Evolutionary conservation across 306 rosid genomes (phyloP).

Genomic region (Quercus ilex): DNA sequence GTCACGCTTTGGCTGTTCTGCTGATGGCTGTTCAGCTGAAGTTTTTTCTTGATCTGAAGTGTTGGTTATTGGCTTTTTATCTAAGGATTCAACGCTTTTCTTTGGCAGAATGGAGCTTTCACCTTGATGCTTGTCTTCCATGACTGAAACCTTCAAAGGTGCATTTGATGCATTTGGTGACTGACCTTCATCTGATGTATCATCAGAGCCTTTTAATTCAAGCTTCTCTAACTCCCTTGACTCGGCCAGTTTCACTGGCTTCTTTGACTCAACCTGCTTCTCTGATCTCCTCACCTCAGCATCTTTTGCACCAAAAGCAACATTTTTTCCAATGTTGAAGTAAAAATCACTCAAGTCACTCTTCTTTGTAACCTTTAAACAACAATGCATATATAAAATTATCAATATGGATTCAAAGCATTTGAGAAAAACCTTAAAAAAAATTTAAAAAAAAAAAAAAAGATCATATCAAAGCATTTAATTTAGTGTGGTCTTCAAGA

Average conservation of each 20-base stretch:
- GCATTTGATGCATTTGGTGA: conserved; percentile 22
- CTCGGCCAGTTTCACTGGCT: conserved; percentile 30
- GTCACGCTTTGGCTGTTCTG: conserved; percentile 39
- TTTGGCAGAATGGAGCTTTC: conserved; percentile 31
- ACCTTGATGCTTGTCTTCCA: conserved; percentile 26
- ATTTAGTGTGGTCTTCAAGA: background rate
- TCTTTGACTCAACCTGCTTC: conserved; percentile 31
- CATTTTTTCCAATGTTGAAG: conserved; percentile 69
- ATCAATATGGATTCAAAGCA: conserved; percentile 8
- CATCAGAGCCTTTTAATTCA: conserved; percentile 14
- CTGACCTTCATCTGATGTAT: conserved; percentile 17
- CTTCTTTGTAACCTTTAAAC: conserved; percentile 80
- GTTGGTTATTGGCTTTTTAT: conserved; percentile 16
- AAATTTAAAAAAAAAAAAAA: background rate
- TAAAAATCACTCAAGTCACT: conserved; percentile 83
- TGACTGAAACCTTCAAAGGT: conserved; percentile 23
- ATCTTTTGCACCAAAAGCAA: conserved; percentile 73
- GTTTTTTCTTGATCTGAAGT: conserved; percentile 19
- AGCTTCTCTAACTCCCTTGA: conserved; percentile 14
- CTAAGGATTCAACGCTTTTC: conserved; percentile 24
- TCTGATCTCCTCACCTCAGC: conserved; percentile 35
- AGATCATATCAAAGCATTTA: background rate
- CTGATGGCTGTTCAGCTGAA: background rate
- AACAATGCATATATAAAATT: conserved; percentile 1
- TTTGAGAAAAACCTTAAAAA: background rate